Conservation (phyloP, 345 rosid genomes). For the Heritiera littoralis region DNA sequence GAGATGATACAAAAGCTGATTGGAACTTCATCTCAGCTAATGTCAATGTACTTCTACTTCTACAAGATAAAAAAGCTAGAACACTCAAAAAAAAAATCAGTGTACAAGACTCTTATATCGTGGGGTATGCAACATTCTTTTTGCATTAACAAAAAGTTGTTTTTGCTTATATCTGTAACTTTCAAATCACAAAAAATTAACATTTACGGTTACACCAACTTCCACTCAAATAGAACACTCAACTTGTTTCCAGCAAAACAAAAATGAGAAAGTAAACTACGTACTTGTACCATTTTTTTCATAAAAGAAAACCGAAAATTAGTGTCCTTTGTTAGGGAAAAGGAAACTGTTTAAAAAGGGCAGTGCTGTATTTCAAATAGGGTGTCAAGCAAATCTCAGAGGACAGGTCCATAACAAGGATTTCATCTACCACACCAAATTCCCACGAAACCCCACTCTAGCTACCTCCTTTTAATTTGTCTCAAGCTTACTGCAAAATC, state of each 20-base stretch:
- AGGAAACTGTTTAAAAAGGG: neutral
- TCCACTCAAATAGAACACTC: too few species aligned
- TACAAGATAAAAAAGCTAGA: too few species aligned
- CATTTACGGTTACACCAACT: too few species aligned
- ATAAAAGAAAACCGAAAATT: neutral
- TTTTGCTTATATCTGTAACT: too few species aligned
- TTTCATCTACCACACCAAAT: conserved; percentile 15
- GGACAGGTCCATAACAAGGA: conserved; percentile 12
- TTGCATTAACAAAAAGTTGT: too few species aligned
- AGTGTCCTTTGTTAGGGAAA: neutral
- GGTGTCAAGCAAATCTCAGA: conserved; percentile 18
- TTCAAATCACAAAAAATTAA: too few species aligned
- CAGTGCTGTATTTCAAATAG: conserved; percentile 2
- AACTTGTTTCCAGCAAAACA: too few species aligned
- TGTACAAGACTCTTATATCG: too few species aligned
- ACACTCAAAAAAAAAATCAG: too few species aligned
- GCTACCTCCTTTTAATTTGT: neutral
- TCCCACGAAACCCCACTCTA: neutral
- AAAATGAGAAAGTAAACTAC: too few species aligned
- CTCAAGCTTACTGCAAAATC: conserved; percentile 6
- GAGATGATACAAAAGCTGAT: conserved; percentile 9
- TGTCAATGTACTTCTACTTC: neutral
- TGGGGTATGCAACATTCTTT: too few species aligned
- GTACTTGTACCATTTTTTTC: neutral
- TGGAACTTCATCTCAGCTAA: conserved; percentile 3